A percentile compares a stretch with the other conserved stretches of the same genome.
These are phyloP conservation scores for Lodderomyces oxycetoniae DNA, from an alignment of 1,139 yeast species.

Conservation along the genomic window DNA sequence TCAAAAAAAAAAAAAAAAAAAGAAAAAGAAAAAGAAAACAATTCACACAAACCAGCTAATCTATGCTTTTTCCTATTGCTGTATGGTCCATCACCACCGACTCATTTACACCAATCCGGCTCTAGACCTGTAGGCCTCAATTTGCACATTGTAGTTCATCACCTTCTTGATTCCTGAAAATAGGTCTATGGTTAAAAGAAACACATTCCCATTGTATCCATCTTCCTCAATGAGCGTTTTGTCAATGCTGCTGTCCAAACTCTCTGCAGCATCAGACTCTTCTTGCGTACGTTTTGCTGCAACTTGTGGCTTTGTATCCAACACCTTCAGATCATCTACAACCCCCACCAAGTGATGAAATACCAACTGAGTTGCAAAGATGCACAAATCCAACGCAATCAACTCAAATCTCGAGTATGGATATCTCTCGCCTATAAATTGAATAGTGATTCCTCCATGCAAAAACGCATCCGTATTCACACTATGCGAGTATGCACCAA, in stretches of 20 bases:
- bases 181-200: conserved; percentile 27
- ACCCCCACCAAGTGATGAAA: conserved; percentile 32
- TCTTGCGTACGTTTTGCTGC: background rate
- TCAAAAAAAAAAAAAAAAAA: no score
- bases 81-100: no score
- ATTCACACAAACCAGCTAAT: no score
- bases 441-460: conserved; percentile 35
- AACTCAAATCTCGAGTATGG: conserved; percentile 27
- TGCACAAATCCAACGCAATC: conserved; percentile 24
- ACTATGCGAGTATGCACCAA: conserved; percentile 22
- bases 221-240: conserved; percentile 23
- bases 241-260: conserved; percentile 5
- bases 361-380: conserved; percentile 27
- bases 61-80: no score
- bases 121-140: no score
- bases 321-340: conserved; percentile 8
- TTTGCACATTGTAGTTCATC: conserved; percentile 12
- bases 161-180: conserved; percentile 20
- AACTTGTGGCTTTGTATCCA: conserved; percentile 4
- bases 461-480: conserved; percentile 18
- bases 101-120: no score
- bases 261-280: background rate
- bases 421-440: conserved; percentile 39
- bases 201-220: conserved; percentile 41
- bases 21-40: no score